Conservation (phyloP, 768 basidiomycete genomes). For the Dendrothele bispora region DNA sequence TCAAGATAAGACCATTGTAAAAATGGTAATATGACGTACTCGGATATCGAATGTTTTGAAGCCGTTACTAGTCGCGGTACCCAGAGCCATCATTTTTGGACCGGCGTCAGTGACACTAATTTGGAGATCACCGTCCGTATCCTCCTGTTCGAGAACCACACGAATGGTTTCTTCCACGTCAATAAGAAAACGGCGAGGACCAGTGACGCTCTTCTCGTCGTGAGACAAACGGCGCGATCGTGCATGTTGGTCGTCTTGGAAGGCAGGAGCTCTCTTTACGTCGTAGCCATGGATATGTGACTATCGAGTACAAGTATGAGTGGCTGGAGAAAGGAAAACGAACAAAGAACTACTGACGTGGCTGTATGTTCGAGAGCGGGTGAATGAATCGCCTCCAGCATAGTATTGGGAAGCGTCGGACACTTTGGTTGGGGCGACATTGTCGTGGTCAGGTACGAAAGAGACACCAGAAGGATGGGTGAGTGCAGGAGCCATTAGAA, state of each 20-base stretch:
- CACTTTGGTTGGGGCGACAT: constrained; percentile 20
- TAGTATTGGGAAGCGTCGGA: constrained; percentile 87
- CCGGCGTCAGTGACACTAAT: constrained; percentile 96
- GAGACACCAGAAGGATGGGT: constrained; percentile 63
- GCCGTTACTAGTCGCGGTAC: constrained; percentile 96
- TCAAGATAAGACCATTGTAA: no score
- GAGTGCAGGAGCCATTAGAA: constrained; percentile 62
- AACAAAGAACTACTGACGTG: constrained; percentile 50
- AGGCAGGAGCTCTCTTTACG: constrained; percentile 67
- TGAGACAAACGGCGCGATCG: constrained; percentile 85
- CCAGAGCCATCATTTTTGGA: constrained; percentile 93
- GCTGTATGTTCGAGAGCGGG: constrained; percentile 86
- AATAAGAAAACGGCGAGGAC: constrained; percentile 88
- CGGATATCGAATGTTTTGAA: constrained; percentile 98
- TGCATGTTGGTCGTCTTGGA: constrained; percentile 75
- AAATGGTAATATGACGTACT: no score
- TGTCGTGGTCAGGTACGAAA: constrained; percentile 63
- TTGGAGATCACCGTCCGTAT: constrained; percentile 95
- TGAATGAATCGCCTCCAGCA: constrained; percentile 73
- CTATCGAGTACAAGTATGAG: constrained; percentile 33
- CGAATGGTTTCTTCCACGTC: constrained; percentile 99
- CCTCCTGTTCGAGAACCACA: constrained; percentile 94
- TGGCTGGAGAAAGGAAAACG: constrained; percentile 10
- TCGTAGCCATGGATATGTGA: constrained; percentile 72
- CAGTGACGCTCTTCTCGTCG: constrained; percentile 84